Evolutionary conservation across 164 flowering plant species (phyloP), one percentile per base, ranked within the genome.

Genomic region (Tinospora cordifolia): DNA sequence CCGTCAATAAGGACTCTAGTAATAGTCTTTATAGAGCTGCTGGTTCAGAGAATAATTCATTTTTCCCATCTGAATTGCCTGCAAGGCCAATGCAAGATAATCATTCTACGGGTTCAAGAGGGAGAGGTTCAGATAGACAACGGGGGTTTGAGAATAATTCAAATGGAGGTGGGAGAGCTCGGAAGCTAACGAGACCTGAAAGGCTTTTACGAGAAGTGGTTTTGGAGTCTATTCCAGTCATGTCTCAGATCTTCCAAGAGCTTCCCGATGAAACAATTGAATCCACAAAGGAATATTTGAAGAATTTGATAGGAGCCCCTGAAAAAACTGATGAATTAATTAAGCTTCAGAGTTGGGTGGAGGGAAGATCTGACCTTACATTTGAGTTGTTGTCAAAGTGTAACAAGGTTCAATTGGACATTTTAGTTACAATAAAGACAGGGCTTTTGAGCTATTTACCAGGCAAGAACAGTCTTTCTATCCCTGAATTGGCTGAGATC

Each of bases 1-100:
- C 38, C 34, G 62, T 73, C 57, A 84, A 78, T 66, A 84, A 80
- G 81, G 91, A 86, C 26, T 73, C 80, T 4, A 63, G 77, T 51
- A 84, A 77, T 67, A 77, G 85, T 77, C 74, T 87, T 60, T 73
- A 81, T 64, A 83, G 73, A 67, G 71, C 89, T 60, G 70, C 85
- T 5, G 81, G 88, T 68, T 85, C 89, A 0, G 96, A 88, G 14
- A 87, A 84, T 71, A 63, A 49, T 64, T 91, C 96, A 1, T 90
- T 90, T 72, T 91, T 90, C 62, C 98, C 97, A 0, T 90, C 94
- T 7, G 98, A 93, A 69, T 67, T 92, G 79, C 95, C 95, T 0
- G 97, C 96, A 1, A 85, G 83, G 79, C 90, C 83, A n/a, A 80
- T 79, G 49, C 51, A 74, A 7, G 95, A 87, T 26, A 71, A 80